These are phyloP conservation scores for Musa schizocarpa DNA, from an alignment of 176 grass and related monocot genomes.

Conservation along the genomic window DNA sequence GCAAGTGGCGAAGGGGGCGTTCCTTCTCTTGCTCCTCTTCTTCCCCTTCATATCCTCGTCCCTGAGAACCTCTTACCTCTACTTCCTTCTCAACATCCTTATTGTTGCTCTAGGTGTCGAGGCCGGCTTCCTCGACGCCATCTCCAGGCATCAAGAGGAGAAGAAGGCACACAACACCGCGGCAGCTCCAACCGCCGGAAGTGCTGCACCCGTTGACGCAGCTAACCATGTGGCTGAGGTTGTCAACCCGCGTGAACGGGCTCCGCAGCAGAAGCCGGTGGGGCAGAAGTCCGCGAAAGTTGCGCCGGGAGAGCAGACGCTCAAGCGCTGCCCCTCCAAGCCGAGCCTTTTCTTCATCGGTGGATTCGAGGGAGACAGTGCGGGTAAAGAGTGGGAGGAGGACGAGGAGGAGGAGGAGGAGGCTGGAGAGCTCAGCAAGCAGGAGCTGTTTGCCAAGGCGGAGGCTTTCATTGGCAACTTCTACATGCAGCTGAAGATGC, in stretches of 20 bases:
- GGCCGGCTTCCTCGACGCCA: slow-evolving; percentile 42
- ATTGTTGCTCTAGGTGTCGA: slow-evolving; percentile 39
- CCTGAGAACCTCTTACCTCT: slow-evolving; percentile 47
- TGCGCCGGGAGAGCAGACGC: slow-evolving; percentile 10
- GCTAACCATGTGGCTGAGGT: neutral
- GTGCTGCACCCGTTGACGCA: neutral
- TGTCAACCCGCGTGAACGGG: too few relatives aligned
- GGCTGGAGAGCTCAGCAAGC: slow-evolving; percentile 37
- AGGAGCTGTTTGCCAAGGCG: slow-evolving; percentile 56
- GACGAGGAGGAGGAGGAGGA: slow-evolving; percentile 10
- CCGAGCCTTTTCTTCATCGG: slow-evolving; percentile 68
- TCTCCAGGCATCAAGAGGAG: slow-evolving; percentile 20
- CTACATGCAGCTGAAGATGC: slow-evolving; percentile 68
- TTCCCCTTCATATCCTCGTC: slow-evolving; percentile 38
- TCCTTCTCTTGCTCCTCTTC: slow-evolving; percentile 42
- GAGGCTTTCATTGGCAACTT: slow-evolving; percentile 64
- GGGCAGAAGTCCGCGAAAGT: neutral
- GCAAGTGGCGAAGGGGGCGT: slow-evolving; percentile 30
- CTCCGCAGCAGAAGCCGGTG: neutral
- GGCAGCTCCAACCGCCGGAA: neutral
- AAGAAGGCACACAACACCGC: slow-evolving; percentile 14
- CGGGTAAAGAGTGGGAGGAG: neutral
- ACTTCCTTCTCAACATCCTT: slow-evolving; percentile 65
- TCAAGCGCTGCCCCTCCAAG: slow-evolving; percentile 45
- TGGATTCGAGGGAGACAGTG: slow-evolving; percentile 20